Conservation (phyloP, 2,329 filamentous ascomycete genomes). For the Thermoascus crustaceus region DNA sequence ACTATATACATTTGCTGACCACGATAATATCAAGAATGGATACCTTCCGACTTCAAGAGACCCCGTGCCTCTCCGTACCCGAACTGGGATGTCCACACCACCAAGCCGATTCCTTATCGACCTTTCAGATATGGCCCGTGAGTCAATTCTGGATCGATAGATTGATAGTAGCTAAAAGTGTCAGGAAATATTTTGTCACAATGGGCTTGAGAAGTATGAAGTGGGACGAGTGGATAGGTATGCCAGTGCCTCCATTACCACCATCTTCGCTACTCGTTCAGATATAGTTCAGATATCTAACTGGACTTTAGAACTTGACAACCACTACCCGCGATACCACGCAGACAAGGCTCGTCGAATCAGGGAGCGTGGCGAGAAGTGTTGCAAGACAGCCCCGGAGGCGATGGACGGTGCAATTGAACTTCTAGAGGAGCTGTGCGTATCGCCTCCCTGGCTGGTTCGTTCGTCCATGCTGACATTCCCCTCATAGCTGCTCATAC, state of each 20-base stretch:
- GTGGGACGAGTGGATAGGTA: slow-evolving; percentile 64
- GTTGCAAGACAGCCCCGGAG: slow-evolving; percentile 60
- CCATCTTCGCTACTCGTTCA: not conserved
- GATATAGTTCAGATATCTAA: too few species aligned
- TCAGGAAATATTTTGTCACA: slow-evolving; percentile 60
- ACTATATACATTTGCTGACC: not conserved
- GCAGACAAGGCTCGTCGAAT: slow-evolving; percentile 63
- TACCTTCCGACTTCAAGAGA: slow-evolving; percentile 49
- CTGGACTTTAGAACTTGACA: slow-evolving; percentile 58
- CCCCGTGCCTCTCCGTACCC: slow-evolving; percentile 56
- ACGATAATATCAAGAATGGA: slow-evolving; percentile 41
- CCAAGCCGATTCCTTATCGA: slow-evolving; percentile 67
- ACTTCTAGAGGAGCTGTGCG: slow-evolving; percentile 62
- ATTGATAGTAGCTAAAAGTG: not conserved
- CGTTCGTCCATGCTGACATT: not conserved
- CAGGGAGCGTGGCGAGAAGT: slow-evolving; percentile 56
- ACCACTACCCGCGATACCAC: slow-evolving; percentile 66
- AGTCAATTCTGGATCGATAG: slow-evolving; percentile 19
- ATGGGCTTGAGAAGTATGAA: slow-evolving; percentile 67
- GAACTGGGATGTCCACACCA: slow-evolving; percentile 59
- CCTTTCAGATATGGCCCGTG: slow-evolving; percentile 67
- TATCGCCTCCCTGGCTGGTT: not conserved
- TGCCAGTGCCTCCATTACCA: not conserved
- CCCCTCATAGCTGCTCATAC: slow-evolving; percentile 43
- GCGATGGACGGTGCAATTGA: slow-evolving; percentile 67